A percentile compares a stretch with the other conserved stretches of the same genome.
Evolutionary conservation across 1,284 basidiomycete genomes (phyloP).

Genomic region (Cryptococcus depauperatus): DNA sequence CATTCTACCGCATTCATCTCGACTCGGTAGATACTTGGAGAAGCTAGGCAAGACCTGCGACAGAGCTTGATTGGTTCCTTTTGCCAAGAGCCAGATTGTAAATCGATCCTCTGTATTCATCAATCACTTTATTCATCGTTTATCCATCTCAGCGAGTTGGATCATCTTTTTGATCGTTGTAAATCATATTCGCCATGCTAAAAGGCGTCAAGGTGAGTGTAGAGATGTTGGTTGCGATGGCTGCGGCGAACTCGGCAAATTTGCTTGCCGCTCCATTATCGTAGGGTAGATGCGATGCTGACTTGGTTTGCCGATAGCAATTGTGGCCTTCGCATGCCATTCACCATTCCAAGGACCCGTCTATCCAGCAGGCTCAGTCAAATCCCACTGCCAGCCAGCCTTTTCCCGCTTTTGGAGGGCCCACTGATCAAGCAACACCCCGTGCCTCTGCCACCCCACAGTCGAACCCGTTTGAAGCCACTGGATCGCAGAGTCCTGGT

Average conservation of each 20-base stretch:
- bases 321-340: constrained; percentile 36
- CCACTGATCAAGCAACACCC: constrained; percentile 64
- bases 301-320: constrained; percentile 19
- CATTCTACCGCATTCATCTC: too few species aligned
- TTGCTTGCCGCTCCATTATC: not conserved
- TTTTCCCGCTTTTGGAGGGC: constrained; percentile 38
- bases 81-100: too few species aligned
- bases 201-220: constrained; percentile 43
- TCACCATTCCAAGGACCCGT: constrained; percentile 25
- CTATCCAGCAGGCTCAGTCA: constrained; percentile 18
- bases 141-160: too few species aligned
- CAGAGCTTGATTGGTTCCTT: too few species aligned
- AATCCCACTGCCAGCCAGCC: constrained; percentile 35
- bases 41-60: too few species aligned
- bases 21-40: too few species aligned
- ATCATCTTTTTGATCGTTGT: too few species aligned
- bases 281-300: constrained; percentile 4
- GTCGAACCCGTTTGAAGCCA: constrained; percentile 61
- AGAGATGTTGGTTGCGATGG: not conserved
- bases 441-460: constrained; percentile 48
- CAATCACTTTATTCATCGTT: too few species aligned
- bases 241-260: constrained; percentile 6
- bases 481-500: constrained; percentile 8
- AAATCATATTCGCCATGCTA: too few species aligned
- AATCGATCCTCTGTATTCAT: too few species aligned